Evolutionary conservation across 306 rosid species (phyloP), one percentile per base, ranked within the genome.

Genomic region (Gynostemma pentaphyllum): DNA sequence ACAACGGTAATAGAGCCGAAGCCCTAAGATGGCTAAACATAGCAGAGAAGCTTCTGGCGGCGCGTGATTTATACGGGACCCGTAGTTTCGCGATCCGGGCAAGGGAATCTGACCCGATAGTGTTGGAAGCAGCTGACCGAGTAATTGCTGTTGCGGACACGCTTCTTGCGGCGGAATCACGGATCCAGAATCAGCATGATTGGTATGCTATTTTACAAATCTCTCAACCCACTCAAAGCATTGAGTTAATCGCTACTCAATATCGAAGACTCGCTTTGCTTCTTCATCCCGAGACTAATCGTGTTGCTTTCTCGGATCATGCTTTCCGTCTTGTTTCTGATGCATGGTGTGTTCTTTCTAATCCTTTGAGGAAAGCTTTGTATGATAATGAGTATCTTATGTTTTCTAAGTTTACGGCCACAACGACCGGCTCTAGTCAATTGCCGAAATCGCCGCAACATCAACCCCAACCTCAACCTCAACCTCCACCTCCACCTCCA

Each of bases 21-120:
- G 96, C 96, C 12, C 82, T 80, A 73, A 85, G 95, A 29, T 92
- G 95, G 99, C 72, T 92, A 0, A 81, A 72, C 79, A 86, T 86
- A 0, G 95, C 99, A 0, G 87, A 86, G 76, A 92, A 81, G 77
- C 85, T 88, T 0, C 80, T 92, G 3, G 76, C 78, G 45, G 80
- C 95, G 48, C 83, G 88, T 70, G 99, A 92, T 65, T 36, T 88
- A 22, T 87, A 77, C 45, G 96, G 96, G 34, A 85, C 96, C 0
- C 74, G 87, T 64, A 79, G 83, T 39, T 92, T 92, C 14, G 99
- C 96, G 13, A 76, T 92, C 74, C 88, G 99, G 0, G 96, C 91
- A 4, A 81, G 90, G 2, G 99, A 88, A 36, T 81, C 94, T 26
- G 87, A 88, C 80, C 96, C 95, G 9, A 67, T 68, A 26, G 71